phyloP scores from a whole-genome alignment of 1,284 basidiomycete species.

The Ustilago sp. region DNA sequence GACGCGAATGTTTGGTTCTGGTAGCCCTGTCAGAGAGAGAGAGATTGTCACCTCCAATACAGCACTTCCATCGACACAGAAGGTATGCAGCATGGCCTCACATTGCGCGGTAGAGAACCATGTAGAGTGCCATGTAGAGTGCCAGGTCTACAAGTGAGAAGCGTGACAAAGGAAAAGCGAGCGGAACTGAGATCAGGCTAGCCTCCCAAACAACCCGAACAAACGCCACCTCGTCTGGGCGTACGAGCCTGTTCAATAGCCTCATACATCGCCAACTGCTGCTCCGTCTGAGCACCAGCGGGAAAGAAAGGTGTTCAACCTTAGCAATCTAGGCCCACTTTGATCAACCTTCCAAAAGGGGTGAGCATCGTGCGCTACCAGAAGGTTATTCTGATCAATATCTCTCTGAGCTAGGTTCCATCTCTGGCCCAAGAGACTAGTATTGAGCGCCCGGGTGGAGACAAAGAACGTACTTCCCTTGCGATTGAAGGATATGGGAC shows the following conservation, averaged over 20 bases:
- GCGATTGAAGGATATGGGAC: neutral
- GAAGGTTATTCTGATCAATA: neutral
- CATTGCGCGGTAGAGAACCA: no score
- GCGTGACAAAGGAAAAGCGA: no score
- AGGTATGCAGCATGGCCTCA: no score
- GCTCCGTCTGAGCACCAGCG: no score
- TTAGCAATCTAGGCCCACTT: neutral
- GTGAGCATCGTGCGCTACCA: neutral
- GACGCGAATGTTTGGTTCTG: no score
- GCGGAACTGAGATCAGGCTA: no score
- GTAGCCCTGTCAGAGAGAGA: no score
- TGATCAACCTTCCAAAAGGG: neutral
- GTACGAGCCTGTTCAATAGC: neutral
- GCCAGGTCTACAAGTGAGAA: no score
- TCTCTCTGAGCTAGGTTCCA: slow-evolving; percentile 3
- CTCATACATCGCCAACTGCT: neutral
- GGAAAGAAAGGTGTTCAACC: neutral
- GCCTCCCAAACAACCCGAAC: neutral
- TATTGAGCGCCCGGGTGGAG: neutral
- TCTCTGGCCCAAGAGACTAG: neutral
- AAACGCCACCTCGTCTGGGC: neutral
- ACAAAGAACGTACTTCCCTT: slow-evolving; percentile 2
- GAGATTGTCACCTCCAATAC: neutral
- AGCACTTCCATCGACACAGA: neutral
- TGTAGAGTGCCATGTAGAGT: no score